A percentile compares a stretch with the other conserved stretches of the same genome.
Conservation (phyloP, 208 protist genomes). For the Vickermania ingenoplastis region DNA sequence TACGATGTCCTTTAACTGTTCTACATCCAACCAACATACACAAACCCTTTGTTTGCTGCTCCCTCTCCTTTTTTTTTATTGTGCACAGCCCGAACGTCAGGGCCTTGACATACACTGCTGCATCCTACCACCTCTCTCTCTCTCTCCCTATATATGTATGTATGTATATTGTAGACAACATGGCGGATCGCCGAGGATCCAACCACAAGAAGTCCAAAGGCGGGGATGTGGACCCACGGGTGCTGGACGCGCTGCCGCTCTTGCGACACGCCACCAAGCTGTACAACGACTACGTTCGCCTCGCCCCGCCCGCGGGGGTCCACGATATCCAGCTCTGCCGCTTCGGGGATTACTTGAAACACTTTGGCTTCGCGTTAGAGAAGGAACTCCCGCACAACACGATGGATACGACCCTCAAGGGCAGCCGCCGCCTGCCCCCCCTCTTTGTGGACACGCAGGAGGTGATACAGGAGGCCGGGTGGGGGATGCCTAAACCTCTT, state of each 20-base stretch:
- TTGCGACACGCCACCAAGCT: conserved; percentile 40
- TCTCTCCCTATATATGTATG: background rate
- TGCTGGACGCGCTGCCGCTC: conserved; percentile 7
- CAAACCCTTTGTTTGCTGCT: too few relatives aligned
- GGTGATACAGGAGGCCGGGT: conserved; percentile 19
- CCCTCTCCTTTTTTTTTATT: too few relatives aligned
- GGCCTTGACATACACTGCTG: too few relatives aligned
- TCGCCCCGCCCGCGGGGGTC: conserved; percentile 7
- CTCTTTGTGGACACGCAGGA: background rate
- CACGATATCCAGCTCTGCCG: conserved; percentile 30
- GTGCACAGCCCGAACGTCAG: too few relatives aligned
- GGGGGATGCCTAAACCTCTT: conserved; percentile 28
- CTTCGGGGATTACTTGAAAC: conserved; percentile 73
- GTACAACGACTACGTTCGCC: conserved; percentile 16
- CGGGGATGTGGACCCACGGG: background rate
- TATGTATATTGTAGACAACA: conserved; percentile 5
- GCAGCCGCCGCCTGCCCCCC: background rate
- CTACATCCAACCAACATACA: too few relatives aligned
- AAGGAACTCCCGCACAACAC: conserved; percentile 10
- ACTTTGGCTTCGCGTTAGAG: conserved; percentile 80
- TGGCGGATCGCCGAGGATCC: background rate
- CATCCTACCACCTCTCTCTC: too few relatives aligned
- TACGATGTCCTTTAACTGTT: too few relatives aligned
- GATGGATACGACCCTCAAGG: background rate
- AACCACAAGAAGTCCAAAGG: background rate